phyloP scores from a whole-genome alignment of 2,329 filamentous ascomycete genomes.

The Fusarium sp. region DNA sequence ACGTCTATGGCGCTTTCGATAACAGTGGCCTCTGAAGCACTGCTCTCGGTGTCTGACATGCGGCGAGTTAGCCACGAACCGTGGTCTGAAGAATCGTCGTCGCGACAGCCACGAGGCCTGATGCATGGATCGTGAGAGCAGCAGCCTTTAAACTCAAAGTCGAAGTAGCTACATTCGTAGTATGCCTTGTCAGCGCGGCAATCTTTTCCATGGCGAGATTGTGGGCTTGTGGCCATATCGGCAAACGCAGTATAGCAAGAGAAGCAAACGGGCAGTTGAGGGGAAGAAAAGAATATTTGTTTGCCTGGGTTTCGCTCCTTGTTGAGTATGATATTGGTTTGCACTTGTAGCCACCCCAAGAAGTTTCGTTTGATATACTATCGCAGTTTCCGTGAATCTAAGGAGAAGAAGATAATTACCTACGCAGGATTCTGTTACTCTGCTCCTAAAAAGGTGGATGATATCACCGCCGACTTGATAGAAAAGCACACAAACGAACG shows the following conservation, averaged over 20 bases:
- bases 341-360: neutral
- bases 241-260: constrained; percentile 2
- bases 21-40: neutral
- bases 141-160: constrained; percentile 54
- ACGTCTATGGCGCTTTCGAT: neutral
- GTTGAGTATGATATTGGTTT: neutral
- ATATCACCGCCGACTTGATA: constrained; percentile 1
- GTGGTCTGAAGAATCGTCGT: neutral
- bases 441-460: neutral
- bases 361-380: constrained; percentile 18
- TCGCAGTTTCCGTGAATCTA: constrained; percentile 27
- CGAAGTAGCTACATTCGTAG: constrained; percentile 52
- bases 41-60: neutral
- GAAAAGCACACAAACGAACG: neutral
- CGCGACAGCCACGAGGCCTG: constrained; percentile 15
- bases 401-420: constrained; percentile 1
- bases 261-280: constrained; percentile 2
- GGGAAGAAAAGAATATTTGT: neutral
- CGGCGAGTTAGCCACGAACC: neutral
- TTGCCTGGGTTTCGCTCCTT: neutral
- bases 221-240: constrained; percentile 25
- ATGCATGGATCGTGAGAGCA: constrained; percentile 58
- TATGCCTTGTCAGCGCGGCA: constrained; percentile 48
- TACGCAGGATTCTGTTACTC: constrained; percentile 1
- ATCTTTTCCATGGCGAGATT: constrained; percentile 2